These are phyloP conservation scores for Trametes pubescens DNA, from an alignment of 1,284 basidiomycete species.

Conservation along the genomic window DNA sequence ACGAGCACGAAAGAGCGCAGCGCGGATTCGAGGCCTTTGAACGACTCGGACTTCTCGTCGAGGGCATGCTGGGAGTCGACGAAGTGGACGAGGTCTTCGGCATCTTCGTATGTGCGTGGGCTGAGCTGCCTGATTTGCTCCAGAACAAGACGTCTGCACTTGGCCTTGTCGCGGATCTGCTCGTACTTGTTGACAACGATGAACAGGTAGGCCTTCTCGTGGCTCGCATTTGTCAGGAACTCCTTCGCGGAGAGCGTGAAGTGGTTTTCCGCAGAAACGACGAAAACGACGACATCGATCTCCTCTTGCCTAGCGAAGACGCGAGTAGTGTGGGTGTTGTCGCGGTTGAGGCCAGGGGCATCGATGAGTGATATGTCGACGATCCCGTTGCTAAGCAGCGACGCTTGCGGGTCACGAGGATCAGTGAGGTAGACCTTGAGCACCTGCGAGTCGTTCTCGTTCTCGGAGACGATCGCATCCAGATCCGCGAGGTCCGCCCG, in stretches of 20 bases:
- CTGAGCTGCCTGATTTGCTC: constrained; percentile 96
- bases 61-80: constrained; percentile 88
- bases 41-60: constrained; percentile 71
- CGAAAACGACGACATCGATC: constrained; percentile 99
- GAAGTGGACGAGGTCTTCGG: constrained; percentile 96
- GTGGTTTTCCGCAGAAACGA: constrained; percentile 98
- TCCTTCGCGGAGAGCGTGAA: constrained; percentile 97
- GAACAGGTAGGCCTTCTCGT: constrained; percentile 98
- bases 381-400: constrained; percentile 94
- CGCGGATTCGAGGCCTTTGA: constrained; percentile 91
- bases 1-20: constrained; percentile 95
- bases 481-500: constrained; percentile 76
- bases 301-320: constrained; percentile 97
- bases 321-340: constrained; percentile 95
- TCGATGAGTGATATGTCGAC: constrained; percentile 99
- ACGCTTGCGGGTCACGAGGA: constrained; percentile 75
- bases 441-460: constrained; percentile 75
- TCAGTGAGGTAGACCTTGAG: constrained; percentile 89
- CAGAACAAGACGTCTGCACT: constrained; percentile 89
- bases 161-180: constrained; percentile 94
- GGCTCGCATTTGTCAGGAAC: constrained; percentile 92
- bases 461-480: constrained; percentile 84
- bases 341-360: constrained; percentile 96
- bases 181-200: constrained; percentile 99
- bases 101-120: constrained; percentile 91